Conservation (phyloP, 352 stramenopile genomes). For the Globisporangium lucens region DNA sequence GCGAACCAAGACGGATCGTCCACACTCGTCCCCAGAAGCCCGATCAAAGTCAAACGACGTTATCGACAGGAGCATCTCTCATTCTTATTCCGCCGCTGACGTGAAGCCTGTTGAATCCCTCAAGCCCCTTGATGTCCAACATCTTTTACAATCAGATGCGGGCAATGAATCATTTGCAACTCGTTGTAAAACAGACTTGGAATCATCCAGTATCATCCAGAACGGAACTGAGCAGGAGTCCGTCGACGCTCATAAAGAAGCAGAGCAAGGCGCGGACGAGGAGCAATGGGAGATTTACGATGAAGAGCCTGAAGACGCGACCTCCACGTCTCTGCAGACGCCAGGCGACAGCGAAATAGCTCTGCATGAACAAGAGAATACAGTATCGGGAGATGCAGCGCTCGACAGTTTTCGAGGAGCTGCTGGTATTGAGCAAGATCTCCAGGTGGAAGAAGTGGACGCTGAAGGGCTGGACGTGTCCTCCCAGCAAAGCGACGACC, state of each 20-base stretch:
- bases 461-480: background rate
- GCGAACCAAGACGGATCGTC: constrained; percentile 1
- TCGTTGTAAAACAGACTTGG: background rate
- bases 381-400: background rate
- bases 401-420: background rate
- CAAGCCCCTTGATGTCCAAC: background rate
- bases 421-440: background rate
- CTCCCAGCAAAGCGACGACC: background rate
- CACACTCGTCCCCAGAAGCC: constrained; percentile 4
- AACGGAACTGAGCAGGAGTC: background rate
- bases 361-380: background rate
- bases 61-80: background rate
- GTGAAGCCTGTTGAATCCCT: background rate
- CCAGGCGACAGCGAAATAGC: background rate
- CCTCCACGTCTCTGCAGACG: background rate
- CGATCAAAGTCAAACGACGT: background rate
- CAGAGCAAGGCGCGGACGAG: background rate
- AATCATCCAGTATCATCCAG: background rate
- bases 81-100: background rate
- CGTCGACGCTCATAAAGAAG: background rate
- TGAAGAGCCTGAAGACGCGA: constrained; percentile 1
- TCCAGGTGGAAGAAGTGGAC: constrained; percentile 6
- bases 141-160: background rate
- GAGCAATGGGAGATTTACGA: constrained; percentile 10
- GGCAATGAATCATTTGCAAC: background rate